Evolutionary conservation across 2,329 filamentous ascomycete species (phyloP).

Genomic region (Aspergillus awamori): DNA sequence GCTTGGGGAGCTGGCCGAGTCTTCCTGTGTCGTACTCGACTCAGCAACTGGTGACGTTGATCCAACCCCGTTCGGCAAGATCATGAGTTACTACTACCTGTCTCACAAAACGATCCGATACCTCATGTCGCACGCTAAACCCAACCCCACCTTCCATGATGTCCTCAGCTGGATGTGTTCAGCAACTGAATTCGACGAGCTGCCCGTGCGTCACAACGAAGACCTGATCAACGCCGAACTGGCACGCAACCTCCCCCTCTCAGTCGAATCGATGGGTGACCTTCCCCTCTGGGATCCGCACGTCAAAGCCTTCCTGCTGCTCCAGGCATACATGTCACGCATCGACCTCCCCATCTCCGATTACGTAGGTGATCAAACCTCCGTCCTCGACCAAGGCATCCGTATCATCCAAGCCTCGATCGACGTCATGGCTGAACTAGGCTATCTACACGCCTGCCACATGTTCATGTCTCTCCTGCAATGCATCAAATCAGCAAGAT

Average conservation of each 20-base stretch:
- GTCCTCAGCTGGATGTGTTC: constrained; percentile 89
- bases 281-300: constrained; percentile 98
- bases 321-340: constrained; percentile 93
- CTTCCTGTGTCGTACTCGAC: constrained; percentile 79
- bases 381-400: constrained; percentile 90
- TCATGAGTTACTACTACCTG: constrained; percentile 99
- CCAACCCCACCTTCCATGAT: constrained; percentile 75
- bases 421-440: constrained; percentile 90
- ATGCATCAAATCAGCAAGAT: constrained; percentile 87
- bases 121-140: constrained; percentile 74
- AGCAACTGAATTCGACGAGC: constrained; percentile 94
- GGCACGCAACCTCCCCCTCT: constrained; percentile 76
- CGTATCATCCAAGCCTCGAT: constrained; percentile 96
- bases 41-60: constrained; percentile 83
- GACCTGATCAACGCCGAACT: constrained; percentile 94
- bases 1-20: constrained; percentile 77
- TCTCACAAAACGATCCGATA: constrained; percentile 93
- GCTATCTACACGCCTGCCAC: constrained; percentile 73
- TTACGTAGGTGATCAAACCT: constrained; percentile 90
- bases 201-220: constrained; percentile 97
- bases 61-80: constrained; percentile 88
- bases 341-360: constrained; percentile 92
- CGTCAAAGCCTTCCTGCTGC: constrained; percentile 89
- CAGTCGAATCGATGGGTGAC: constrained; percentile 60
- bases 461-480: constrained; percentile 86